phyloP scores from a whole-genome alignment of 164 flowering plant genomes.

The Sextonia rubra region DNA sequence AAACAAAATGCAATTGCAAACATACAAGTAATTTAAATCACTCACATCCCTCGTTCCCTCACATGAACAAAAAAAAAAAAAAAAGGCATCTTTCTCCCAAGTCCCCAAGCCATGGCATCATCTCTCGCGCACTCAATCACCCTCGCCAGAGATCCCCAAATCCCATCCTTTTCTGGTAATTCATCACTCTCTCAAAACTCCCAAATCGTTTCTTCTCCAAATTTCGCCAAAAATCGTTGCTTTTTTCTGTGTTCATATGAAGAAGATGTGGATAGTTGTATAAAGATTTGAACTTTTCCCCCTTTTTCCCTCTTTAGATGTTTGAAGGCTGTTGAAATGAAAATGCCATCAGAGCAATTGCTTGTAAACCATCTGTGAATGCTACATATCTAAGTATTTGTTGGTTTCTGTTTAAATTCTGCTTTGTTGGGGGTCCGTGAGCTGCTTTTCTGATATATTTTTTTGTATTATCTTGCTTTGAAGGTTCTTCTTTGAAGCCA shows the following conservation, averaged over 20 bases:
- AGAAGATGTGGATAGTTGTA: too few species aligned
- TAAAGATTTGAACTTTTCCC: too few species aligned
- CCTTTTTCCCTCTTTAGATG: too few species aligned
- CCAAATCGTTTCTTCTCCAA: background rate
- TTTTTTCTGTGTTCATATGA: background rate
- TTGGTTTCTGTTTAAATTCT: background rate
- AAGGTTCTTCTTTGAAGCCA: conserved; percentile 42
- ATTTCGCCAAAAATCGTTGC: background rate
- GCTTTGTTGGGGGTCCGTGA: background rate
- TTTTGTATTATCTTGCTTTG: conserved; percentile 3
- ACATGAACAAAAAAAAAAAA: too few species aligned
- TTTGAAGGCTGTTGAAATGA: too few species aligned
- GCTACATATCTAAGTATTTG: background rate
- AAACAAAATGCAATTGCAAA: background rate
- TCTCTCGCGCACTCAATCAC: conserved; percentile 33
- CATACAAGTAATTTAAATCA: background rate
- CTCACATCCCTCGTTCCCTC: background rate
- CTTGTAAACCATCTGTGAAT: background rate
- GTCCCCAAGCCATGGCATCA: conserved; percentile 18
- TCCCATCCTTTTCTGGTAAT: conserved; percentile 29
- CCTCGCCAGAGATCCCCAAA: conserved; percentile 15
- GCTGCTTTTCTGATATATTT: too few species aligned
- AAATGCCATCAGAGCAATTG: too few species aligned
- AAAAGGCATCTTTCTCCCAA: background rate
- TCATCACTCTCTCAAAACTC: background rate